Evolutionary conservation across 2,329 filamentous ascomycete genomes (phyloP).

Genomic region (Elsinoe necatrix): DNA sequence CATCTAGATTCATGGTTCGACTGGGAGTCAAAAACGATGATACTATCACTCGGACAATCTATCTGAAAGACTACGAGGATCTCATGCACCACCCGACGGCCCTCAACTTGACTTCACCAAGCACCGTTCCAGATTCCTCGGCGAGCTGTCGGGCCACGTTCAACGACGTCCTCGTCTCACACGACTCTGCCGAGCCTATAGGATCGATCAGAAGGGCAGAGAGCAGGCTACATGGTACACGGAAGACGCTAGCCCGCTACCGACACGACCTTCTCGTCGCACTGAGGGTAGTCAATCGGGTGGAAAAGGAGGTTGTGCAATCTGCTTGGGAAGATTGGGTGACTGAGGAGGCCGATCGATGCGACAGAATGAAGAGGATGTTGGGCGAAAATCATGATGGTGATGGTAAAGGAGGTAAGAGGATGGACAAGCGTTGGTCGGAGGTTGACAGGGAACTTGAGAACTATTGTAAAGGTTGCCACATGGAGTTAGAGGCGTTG

Average conservation of each 20-base stretch:
- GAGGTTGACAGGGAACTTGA: constrained; percentile 16
- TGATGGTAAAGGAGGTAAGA: constrained; percentile 21
- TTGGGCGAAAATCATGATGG: constrained; percentile 31
- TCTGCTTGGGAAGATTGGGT: constrained; percentile 95
- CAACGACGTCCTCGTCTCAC: constrained; percentile 21
- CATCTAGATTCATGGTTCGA: constrained; percentile 69
- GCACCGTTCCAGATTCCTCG: neutral
- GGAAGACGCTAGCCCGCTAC: constrained; percentile 74
- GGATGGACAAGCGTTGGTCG: constrained; percentile 17
- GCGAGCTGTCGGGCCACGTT: constrained; percentile 29
- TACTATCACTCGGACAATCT: constrained; percentile 78
- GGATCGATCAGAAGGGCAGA: constrained; percentile 17
- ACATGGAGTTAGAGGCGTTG: constrained; percentile 10
- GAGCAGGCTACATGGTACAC: constrained; percentile 61
- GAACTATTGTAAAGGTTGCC: constrained; percentile 10
- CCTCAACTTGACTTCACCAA: constrained; percentile 20
- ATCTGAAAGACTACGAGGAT: constrained; percentile 70
- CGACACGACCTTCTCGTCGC: constrained; percentile 86
- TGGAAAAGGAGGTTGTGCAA: constrained; percentile 77
- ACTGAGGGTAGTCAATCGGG: constrained; percentile 77
- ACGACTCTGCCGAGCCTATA: constrained; percentile 8
- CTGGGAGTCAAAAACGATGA: constrained; percentile 71
- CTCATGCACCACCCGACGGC: constrained; percentile 34
- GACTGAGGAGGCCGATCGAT: constrained; percentile 65
- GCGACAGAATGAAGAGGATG: constrained; percentile 52